These are phyloP conservation scores for Amaranthus tricolor DNA, from an alignment of 179 eudicot species.

Conservation along the genomic window DNA sequence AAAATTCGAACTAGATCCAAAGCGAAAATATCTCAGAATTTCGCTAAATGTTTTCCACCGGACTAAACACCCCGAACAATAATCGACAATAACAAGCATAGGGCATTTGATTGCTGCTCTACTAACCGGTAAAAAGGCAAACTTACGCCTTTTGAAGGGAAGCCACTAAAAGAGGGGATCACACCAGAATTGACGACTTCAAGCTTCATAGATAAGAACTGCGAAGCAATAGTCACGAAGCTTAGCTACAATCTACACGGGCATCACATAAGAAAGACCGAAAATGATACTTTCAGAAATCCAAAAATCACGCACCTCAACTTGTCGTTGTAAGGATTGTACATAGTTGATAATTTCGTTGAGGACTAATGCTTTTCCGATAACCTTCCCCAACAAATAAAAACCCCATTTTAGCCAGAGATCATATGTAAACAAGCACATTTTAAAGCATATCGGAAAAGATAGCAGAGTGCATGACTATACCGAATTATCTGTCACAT, in stretches of 20 bases:
- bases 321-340: constrained; percentile 89
- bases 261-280: neutral
- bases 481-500: neutral
- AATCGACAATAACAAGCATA: too few species aligned
- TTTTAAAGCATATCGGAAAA: neutral
- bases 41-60: too few species aligned
- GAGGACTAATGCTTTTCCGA: constrained; percentile 91
- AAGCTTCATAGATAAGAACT: constrained; percentile 99
- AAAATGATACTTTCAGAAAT: neutral
- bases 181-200: constrained; percentile 84
- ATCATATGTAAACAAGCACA: neutral
- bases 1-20: too few species aligned
- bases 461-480: neutral
- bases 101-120: too few species aligned
- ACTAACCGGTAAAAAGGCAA: neutral
- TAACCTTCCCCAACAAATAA: constrained; percentile 46
- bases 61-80: too few species aligned
- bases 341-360: constrained; percentile 94
- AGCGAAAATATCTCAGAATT: too few species aligned
- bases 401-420: neutral
- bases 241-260: neutral
- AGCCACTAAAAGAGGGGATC: constrained; percentile 51
- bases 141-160: constrained; percentile 81
- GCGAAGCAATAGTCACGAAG: constrained; percentile 20
- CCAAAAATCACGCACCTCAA: constrained; percentile 53